Conservation (phyloP, 176 grass and related monocot genomes). For the Musa itinerans region DNA sequence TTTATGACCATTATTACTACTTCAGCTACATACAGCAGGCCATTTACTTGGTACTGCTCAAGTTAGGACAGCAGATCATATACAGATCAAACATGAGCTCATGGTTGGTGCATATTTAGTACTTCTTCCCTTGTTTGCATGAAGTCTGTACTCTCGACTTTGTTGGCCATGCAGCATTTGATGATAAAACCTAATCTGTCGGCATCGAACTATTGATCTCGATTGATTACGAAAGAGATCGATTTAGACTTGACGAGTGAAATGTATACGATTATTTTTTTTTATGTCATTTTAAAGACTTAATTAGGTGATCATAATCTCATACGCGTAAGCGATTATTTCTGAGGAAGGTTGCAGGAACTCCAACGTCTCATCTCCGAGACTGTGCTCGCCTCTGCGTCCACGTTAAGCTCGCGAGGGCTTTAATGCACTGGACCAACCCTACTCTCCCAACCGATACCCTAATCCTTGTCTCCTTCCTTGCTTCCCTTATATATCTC, state of each 20-base stretch:
- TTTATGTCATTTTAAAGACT: no score
- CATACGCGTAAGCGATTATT: not conserved
- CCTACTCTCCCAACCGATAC: not conserved
- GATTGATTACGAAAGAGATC: no score
- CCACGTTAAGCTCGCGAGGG: constrained; percentile 3
- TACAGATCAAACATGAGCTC: not conserved
- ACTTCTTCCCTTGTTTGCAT: no score
- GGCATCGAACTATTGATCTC: no score
- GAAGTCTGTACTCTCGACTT: no score
- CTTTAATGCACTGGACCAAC: not conserved
- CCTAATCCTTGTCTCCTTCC: not conserved
- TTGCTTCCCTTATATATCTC: not conserved
- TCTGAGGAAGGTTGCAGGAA: no score
- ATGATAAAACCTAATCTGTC: no score
- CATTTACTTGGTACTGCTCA: not conserved
- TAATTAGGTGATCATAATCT: not conserved
- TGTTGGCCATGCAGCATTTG: no score
- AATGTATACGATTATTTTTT: no score
- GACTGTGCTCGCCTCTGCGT: not conserved
- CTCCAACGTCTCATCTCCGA: not conserved
- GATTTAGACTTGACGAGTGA: no score
- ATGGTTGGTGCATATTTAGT: not conserved
- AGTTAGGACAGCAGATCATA: not conserved
- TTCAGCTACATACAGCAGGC: not conserved
- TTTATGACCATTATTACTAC: not conserved